Base-by-base conservation (phyloP, 2,329 filamentous ascomycete genomes). In the Neurospora crassa region DNA sequence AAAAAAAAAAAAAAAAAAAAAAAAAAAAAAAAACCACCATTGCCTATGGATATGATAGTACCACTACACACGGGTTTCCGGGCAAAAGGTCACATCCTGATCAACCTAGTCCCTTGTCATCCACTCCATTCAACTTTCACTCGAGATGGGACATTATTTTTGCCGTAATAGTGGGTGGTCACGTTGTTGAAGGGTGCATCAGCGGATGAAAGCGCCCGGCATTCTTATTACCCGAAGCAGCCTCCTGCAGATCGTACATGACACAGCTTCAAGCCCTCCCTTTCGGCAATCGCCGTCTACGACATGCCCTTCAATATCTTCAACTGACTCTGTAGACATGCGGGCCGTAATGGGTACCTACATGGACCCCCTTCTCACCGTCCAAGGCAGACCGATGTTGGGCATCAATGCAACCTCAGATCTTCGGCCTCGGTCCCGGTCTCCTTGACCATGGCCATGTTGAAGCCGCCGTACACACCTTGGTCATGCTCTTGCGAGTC, bases 401-500 rank as follows among this genome's bases (percentile, higher is more conserved):
- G 69, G 71, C 72, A 72, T 41, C 71, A 71, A 73, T 68, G 63
- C 70, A 37, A 73, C 71, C 68, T 7, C 67, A 68, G 68, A 71
- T 71, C 70, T 69, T 40, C 67, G 40, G 53, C 59, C 34, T 67
- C 70, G 40, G 53, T 40, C 67, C 63, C 67, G 42, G 29, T 37
- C 29, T n/a, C 53, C 20, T 34, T 24, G 16, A 24, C 53, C 53
- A 24, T 7, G 24, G 14, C 47, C 53, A 37, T 63, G 29, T 29
- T 63, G 53, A 63, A 37, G 29, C 53, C 16, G 16, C 53, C 29
- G 53, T 63, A 29, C 24, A 63, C 53, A 37, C 34, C 53, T 34
- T 34, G 14, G 24, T 53, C 45, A 63, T 34, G 14, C 53, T 63
- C 29, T 63, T 16, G 29, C 29, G 53, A 37, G 29, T 63, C 24